Percentiles rank a stretch among this genome's conserved stretches.
phyloP scores from a whole-genome alignment of 768 basidiomycete genomes.

The Boletus sp. region DNA sequence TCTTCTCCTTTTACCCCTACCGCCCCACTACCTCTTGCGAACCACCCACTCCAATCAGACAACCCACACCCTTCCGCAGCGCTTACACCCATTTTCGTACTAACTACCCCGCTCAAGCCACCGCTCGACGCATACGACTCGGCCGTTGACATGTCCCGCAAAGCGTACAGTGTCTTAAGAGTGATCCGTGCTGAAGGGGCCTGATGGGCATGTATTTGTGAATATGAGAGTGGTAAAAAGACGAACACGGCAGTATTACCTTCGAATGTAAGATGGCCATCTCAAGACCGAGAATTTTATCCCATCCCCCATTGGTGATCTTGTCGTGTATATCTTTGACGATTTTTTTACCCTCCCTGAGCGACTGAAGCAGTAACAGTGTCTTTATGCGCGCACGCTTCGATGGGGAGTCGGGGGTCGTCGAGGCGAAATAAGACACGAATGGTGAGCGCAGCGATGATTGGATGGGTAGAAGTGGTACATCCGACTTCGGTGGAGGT shows the following conservation, averaged over 20 bases:
- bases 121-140: constrained; percentile 84
- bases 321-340: constrained; percentile 20
- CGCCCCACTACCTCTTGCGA: constrained; percentile 48
- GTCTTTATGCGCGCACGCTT: constrained; percentile 74
- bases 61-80: constrained; percentile 52
- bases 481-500: constrained; percentile 11
- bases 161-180: constrained; percentile 59
- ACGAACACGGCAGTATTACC: constrained; percentile 41
- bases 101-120: constrained; percentile 62
- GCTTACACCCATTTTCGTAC: constrained; percentile 50
- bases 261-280: constrained; percentile 77
- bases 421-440: constrained; percentile 75
- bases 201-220: background rate
- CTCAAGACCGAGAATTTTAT: constrained; percentile 66
- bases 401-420: constrained; percentile 74
- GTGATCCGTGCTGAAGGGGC: constrained; percentile 38
- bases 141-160: constrained; percentile 75
- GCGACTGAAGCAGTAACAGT: constrained; percentile 68
- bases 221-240: background rate
- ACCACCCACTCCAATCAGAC: constrained; percentile 35
- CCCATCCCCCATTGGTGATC: constrained; percentile 27
- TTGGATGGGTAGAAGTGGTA: background rate
- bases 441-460: constrained; percentile 21
- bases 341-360: constrained; percentile 16
- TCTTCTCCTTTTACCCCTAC: constrained; percentile 37